Percentiles rank a stretch among this genome's conserved stretches.
phyloP scores from a whole-genome alignment of 164 flowering plant species.

The Chloranthus sessilifolius region DNA sequence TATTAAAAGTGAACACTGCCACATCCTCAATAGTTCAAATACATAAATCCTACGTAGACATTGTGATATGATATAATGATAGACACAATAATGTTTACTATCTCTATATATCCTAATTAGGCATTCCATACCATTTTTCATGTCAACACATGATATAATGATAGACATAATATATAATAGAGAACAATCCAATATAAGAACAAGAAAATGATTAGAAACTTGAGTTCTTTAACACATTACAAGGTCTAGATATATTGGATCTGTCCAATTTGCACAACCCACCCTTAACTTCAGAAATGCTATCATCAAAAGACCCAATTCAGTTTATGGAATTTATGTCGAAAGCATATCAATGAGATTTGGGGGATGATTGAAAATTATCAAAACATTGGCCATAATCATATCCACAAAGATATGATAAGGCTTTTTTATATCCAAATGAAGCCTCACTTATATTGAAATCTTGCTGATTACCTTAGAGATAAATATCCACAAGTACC shows the following conservation, averaged over 20 bases:
- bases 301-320: conserved; percentile 16
- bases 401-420: neutral
- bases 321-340: neutral
- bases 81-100: no score
- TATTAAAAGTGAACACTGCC: no score
- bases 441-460: conserved; percentile 64
- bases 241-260: conserved; percentile 83
- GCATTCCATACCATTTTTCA: no score
- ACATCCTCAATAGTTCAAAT: no score
- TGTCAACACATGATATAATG: neutral
- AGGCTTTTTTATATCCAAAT: neutral
- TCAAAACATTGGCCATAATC: neutral
- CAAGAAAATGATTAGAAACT: neutral
- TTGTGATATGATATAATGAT: no score
- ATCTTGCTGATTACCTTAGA: conserved; percentile 63
- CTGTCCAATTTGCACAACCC: conserved; percentile 95
- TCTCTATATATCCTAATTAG: no score
- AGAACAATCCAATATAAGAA: no score
- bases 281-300: conserved; percentile 86
- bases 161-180: no score
- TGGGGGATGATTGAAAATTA: no score
- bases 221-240: conserved; percentile 44
- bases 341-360: neutral
- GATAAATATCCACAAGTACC: conserved; percentile 79
- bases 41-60: no score